Percentiles rank a stretch among this genome's conserved stretches.
These are phyloP conservation scores for Cytospora piceae DNA, from an alignment of 2,329 filamentous ascomycete genomes.

Conservation along the genomic window DNA sequence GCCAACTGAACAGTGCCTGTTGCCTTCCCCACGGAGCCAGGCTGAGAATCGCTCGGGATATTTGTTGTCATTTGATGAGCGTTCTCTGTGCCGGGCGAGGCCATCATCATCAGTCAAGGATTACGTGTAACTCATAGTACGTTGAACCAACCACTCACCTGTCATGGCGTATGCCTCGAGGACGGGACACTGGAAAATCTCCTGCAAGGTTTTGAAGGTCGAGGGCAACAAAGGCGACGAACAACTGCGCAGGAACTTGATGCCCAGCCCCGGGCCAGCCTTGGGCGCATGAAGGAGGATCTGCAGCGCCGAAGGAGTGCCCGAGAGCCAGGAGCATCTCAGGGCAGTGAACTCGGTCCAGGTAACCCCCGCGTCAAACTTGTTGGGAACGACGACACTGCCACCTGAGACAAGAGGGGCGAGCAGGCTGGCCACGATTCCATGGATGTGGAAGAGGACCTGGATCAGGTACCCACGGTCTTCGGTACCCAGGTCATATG, in stretches of 20 bases:
- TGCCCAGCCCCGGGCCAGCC: slow-evolving; percentile 80
- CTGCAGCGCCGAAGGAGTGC: slow-evolving; percentile 87
- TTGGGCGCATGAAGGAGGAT: slow-evolving; percentile 76
- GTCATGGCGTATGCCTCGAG: slow-evolving; percentile 96
- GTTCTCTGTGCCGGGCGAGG: slow-evolving; percentile 59
- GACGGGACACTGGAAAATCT: slow-evolving; percentile 75
- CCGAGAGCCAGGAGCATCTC: slow-evolving; percentile 87
- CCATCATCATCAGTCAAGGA: background rate
- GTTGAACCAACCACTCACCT: background rate
- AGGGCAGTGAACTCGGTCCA: slow-evolving; percentile 78
- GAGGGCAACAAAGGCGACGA: slow-evolving; percentile 68
- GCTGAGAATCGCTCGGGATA: slow-evolving; percentile 67
- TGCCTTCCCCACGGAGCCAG: slow-evolving; percentile 81
- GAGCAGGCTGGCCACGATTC: slow-evolving; percentile 81
- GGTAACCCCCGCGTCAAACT: slow-evolving; percentile 82
- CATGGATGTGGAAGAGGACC: slow-evolving; percentile 62
- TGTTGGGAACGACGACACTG: slow-evolving; percentile 75
- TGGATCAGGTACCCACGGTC: slow-evolving; percentile 63
- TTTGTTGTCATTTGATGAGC: slow-evolving; percentile 76
- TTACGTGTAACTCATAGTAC: background rate
- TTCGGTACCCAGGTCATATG: slow-evolving; percentile 33
- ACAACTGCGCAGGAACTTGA: slow-evolving; percentile 18
- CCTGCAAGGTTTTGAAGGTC: slow-evolving; percentile 77
- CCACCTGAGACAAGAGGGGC: slow-evolving; percentile 76
- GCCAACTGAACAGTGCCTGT: slow-evolving; percentile 76